These are phyloP conservation scores for Xenoacremonium recifei DNA, from an alignment of 2,329 filamentous ascomycete genomes.

Conservation along the genomic window DNA sequence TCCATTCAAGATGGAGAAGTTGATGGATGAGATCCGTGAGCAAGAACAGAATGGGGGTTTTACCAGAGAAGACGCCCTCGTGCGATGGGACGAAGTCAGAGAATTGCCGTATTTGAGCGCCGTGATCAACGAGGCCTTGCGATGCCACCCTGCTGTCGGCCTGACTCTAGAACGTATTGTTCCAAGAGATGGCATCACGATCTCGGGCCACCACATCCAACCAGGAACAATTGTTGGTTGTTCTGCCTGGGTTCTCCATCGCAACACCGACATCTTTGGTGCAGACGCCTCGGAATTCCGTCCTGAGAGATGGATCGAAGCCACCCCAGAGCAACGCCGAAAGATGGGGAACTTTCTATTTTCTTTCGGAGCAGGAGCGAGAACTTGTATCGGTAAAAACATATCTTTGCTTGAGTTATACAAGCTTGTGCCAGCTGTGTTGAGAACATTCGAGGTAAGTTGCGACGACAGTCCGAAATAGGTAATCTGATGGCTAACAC, in stretches of 20 bases:
- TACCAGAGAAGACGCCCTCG: slow-evolving; percentile 48
- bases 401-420: slow-evolving; percentile 61
- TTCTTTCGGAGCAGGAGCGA: slow-evolving; percentile 67
- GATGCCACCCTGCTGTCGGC: slow-evolving; percentile 70
- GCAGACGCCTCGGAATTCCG: slow-evolving; percentile 61
- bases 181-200: slow-evolving; percentile 59
- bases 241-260: slow-evolving; percentile 72
- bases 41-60: slow-evolving; percentile 52
- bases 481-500: not conserved
- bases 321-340: slow-evolving; percentile 38
- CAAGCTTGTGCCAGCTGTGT: slow-evolving; percentile 50
- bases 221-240: slow-evolving; percentile 73
- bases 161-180: slow-evolving; percentile 71
- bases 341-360: slow-evolving; percentile 18
- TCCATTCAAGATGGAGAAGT: slow-evolving; percentile 48
- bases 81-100: slow-evolving; percentile 68
- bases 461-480: no score
- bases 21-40: slow-evolving; percentile 61
- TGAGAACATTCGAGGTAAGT: slow-evolving; percentile 12
- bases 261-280: slow-evolving; percentile 65
- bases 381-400: slow-evolving; percentile 69
- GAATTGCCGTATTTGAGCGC: slow-evolving; percentile 73
- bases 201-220: slow-evolving; percentile 58
- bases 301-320: slow-evolving; percentile 64
- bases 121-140: slow-evolving; percentile 73